Evolutionary conservation across 2,329 filamentous ascomycete genomes (phyloP).

Genomic region (Thelonectria blattea): DNA sequence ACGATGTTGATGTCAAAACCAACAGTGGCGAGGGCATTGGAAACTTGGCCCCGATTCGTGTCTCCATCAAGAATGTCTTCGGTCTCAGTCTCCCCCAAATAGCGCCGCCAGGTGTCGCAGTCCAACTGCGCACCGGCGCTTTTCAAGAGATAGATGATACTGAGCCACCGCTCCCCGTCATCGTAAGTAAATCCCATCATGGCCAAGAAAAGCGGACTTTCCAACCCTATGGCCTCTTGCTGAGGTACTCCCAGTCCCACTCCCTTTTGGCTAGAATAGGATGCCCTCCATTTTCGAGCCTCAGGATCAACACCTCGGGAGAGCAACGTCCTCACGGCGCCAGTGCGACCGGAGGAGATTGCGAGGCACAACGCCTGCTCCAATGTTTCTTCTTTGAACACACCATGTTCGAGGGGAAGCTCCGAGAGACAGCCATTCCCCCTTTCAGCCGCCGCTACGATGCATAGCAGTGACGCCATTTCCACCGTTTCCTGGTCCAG

Average conservation of each 20-base stretch:
- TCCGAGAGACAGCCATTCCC: background rate
- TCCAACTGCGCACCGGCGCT: background rate
- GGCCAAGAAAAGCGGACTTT: background rate
- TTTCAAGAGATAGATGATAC: background rate
- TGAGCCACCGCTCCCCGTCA: no score
- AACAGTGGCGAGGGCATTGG: background rate
- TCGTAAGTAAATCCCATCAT: no score
- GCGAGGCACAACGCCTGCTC: background rate
- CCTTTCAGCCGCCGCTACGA: background rate
- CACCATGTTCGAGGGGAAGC: background rate
- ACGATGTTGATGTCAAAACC: background rate
- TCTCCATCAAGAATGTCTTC: no score
- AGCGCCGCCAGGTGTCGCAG: background rate
- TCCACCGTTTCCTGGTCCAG: background rate
- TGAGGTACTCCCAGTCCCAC: background rate
- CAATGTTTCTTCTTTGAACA: background rate
- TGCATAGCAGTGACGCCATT: background rate
- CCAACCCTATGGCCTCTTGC: background rate
- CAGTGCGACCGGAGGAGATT: background rate
- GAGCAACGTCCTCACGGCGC: background rate
- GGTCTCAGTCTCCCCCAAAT: background rate
- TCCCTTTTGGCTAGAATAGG: no score
- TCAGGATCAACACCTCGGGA: slow-evolving; percentile 2
- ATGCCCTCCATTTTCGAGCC: background rate
- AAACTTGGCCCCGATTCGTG: no score